phyloP scores from a whole-genome alignment of 2,329 filamentous ascomycete species.

The Botrytis elliptica region DNA sequence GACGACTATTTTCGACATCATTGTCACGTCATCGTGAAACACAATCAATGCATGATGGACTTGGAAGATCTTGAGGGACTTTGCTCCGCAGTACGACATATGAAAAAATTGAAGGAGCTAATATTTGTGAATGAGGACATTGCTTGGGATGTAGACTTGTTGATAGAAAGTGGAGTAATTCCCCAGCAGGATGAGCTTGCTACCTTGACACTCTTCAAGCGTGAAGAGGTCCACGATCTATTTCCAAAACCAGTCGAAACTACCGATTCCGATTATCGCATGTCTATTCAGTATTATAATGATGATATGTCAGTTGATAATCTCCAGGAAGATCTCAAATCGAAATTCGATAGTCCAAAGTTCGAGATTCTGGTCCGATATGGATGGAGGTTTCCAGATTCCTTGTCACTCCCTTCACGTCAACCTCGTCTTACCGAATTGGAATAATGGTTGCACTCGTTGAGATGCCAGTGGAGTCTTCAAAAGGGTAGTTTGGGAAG shows the following conservation, averaged over 20 bases:
- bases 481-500: not conserved
- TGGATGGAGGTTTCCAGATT: not conserved
- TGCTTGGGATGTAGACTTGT: fast-evolving
- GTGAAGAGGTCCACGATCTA: not conserved
- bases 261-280: fast-evolving
- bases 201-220: not conserved
- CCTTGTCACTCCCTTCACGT: not conserved
- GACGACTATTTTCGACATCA: no score
- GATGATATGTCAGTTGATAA: fast-evolving
- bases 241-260: not conserved
- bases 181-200: not conserved
- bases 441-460: not conserved
- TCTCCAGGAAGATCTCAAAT: not conserved
- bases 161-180: not conserved
- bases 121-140: not conserved
- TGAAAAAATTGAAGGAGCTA: not conserved
- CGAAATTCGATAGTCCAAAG: not conserved
- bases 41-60: fast-evolving
- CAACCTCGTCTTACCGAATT: not conserved
- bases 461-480: not conserved
- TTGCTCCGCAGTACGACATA: not conserved
- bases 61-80: fast-evolving
- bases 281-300: not conserved
- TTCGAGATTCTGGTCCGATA: not conserved
- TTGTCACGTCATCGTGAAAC: fast-evolving